Evolutionary conservation across 352 stramenopile genomes (phyloP).

Genomic region (Nothophytophthora sp.): DNA sequence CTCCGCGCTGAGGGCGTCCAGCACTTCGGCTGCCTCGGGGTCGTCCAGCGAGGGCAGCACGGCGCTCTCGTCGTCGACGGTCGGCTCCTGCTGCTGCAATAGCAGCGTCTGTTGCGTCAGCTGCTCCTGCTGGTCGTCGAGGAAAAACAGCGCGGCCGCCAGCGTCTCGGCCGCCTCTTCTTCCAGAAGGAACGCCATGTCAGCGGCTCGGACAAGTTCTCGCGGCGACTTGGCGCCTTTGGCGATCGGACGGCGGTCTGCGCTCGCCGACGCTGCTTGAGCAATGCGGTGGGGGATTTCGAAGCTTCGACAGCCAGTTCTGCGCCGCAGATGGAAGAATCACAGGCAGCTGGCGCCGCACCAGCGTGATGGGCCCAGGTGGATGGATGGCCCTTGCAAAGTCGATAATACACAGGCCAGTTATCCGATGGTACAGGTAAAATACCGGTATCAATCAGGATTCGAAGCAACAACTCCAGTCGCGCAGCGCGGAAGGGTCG

Average conservation of each 20-base stretch:
- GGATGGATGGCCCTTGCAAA: no score
- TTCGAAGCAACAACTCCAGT: no score
- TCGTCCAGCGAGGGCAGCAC: conserved; percentile 16
- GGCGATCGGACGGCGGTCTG: conserved; percentile 2
- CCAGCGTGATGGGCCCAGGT: no score
- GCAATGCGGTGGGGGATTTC: no score
- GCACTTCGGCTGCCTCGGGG: conserved; percentile 17
- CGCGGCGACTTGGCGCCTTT: no score
- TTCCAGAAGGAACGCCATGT: conserved; percentile 30
- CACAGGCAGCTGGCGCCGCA: no score
- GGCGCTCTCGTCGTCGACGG: neutral
- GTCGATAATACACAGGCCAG: no score
- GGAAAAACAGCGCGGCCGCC: conserved; percentile 22
- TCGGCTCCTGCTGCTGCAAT: neutral
- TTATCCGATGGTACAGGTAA: no score
- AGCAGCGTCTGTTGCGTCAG: neutral
- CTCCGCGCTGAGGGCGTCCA: conserved; percentile 22
- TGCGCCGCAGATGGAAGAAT: no score
- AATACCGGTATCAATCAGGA: no score
- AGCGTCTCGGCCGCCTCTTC: conserved; percentile 26
- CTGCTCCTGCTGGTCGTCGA: conserved; percentile 21
- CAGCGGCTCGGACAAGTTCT: neutral
- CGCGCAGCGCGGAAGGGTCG: no score
- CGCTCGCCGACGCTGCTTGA: conserved; percentile 1
- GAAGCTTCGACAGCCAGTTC: no score